Evolutionary conservation across 179 eudicot genomes (phyloP).

Genomic region (Spinacia oleracea): DNA sequence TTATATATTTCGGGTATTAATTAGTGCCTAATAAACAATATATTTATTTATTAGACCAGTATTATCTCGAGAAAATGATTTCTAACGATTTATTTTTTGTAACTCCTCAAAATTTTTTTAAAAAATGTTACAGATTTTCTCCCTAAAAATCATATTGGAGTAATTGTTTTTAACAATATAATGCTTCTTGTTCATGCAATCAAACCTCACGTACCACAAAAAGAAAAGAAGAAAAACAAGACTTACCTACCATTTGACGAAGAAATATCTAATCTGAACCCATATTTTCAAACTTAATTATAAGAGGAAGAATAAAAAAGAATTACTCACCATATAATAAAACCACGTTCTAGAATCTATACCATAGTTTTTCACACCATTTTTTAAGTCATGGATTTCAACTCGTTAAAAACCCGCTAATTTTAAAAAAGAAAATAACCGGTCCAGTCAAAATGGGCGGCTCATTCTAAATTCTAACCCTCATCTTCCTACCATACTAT

Average conservation of each 20-base stretch:
- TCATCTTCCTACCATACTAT: background rate
- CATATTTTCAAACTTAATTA: slow-evolving; percentile 8
- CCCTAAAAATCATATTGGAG: background rate
- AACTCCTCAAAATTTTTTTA: too few relatives aligned
- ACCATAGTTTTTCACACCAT: background rate
- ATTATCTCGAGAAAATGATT: too few relatives aligned
- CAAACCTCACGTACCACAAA: background rate
- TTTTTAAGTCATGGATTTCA: slow-evolving; percentile 19
- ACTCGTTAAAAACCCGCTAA: slow-evolving; percentile 5
- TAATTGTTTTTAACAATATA: background rate
- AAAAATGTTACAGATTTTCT: too few relatives aligned
- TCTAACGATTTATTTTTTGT: too few relatives aligned
- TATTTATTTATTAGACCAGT: too few relatives aligned
- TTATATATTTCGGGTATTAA: too few relatives aligned
- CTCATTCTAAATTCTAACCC: slow-evolving; percentile 23
- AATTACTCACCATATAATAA: slow-evolving; percentile 13
- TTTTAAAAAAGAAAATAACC: background rate
- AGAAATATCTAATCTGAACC: background rate
- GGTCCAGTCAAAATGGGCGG: slow-evolving; percentile 31
- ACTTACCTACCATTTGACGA: slow-evolving; percentile 21
- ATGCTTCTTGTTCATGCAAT: background rate
- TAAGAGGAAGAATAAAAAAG: slow-evolving; percentile 10
- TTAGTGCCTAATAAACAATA: too few relatives aligned
- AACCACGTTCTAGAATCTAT: slow-evolving; percentile 23
- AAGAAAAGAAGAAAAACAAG: background rate